These are phyloP conservation scores for Blastobotrys serpentis DNA, from an alignment of 1,139 yeast genomes.

Conservation along the genomic window DNA sequence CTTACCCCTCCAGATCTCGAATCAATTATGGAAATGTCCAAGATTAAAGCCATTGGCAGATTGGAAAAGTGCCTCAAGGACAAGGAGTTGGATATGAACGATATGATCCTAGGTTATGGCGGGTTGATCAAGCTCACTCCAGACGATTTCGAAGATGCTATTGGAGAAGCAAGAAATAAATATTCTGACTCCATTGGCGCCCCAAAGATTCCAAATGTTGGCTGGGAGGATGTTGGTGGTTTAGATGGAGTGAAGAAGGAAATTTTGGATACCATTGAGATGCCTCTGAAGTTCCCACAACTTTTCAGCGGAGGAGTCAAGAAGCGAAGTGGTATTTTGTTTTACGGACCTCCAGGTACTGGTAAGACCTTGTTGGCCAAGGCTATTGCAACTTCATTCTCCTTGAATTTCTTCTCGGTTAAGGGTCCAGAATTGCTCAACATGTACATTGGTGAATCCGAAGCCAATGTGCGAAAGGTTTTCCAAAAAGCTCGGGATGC, in stretches of 20 bases:
- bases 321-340: slow-evolving; percentile 88
- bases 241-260: slow-evolving; percentile 86
- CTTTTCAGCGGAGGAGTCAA: slow-evolving; percentile 83
- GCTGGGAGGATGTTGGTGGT: slow-evolving; percentile 96
- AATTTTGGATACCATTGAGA: slow-evolving; percentile 89
- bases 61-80: slow-evolving; percentile 32
- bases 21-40: slow-evolving; percentile 69
- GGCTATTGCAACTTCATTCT: slow-evolving; percentile 93
- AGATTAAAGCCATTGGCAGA: slow-evolving; percentile 55
- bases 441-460: slow-evolving; percentile 98
- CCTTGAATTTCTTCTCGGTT: slow-evolving; percentile 89
- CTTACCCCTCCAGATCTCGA: slow-evolving; percentile 80
- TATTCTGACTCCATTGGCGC: slow-evolving; percentile 96
- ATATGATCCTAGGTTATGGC: slow-evolving; percentile 32
- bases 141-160: slow-evolving; percentile 68
- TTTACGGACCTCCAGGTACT: slow-evolving; percentile 98
- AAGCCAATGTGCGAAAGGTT: slow-evolving; percentile 91
- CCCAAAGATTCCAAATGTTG: slow-evolving; percentile 90
- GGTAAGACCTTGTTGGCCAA: slow-evolving; percentile 94
- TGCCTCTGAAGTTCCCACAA: slow-evolving; percentile 93
- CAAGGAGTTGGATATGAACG: slow-evolving; percentile 19
- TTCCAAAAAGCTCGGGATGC: slow-evolving; percentile 95
- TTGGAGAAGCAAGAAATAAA: slow-evolving; percentile 78
- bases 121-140: slow-evolving; percentile 59
- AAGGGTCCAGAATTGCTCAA: slow-evolving; percentile 94